Conservation (phyloP, 2,329 filamentous ascomycete species). For the Colletotrichum sp. region DNA sequence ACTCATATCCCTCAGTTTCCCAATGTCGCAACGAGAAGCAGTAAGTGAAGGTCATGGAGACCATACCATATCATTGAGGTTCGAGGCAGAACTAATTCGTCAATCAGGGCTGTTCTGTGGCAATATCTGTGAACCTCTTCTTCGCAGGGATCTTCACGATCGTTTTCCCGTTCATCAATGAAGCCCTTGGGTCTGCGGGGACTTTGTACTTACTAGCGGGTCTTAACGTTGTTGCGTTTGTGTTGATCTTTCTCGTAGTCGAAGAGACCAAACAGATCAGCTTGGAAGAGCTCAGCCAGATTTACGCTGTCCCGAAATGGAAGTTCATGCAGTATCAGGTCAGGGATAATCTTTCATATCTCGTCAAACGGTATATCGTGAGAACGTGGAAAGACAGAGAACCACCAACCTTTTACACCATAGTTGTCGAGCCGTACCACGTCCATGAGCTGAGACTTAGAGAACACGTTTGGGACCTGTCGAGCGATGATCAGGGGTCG, state of each 20-base stretch:
- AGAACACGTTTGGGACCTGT: not conserved
- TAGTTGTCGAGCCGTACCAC: not conserved
- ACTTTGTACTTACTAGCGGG: constrained; percentile 17
- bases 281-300: constrained; percentile 42
- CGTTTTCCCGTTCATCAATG: not conserved
- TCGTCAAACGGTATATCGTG: not conserved
- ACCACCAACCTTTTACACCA: not conserved
- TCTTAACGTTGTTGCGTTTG: constrained; percentile 48
- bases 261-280: constrained; percentile 45
- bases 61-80: not conserved
- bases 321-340: constrained; percentile 31
- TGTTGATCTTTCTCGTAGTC: constrained; percentile 48
- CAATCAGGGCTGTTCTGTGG: not conserved
- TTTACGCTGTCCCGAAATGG: constrained; percentile 41
- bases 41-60: not conserved
- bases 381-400: not conserved
- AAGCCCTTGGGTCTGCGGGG: not conserved
- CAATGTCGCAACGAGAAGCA: not conserved
- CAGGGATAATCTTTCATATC: not conserved
- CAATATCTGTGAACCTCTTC: not conserved
- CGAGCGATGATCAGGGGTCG: not conserved
- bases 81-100: not conserved
- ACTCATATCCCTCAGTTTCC: not conserved
- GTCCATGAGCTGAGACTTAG: not conserved
- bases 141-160: not conserved